Evolutionary conservation across 2,329 filamentous ascomycete genomes (phyloP).

Genomic region (Ophiostoma pallidulum): DNA sequence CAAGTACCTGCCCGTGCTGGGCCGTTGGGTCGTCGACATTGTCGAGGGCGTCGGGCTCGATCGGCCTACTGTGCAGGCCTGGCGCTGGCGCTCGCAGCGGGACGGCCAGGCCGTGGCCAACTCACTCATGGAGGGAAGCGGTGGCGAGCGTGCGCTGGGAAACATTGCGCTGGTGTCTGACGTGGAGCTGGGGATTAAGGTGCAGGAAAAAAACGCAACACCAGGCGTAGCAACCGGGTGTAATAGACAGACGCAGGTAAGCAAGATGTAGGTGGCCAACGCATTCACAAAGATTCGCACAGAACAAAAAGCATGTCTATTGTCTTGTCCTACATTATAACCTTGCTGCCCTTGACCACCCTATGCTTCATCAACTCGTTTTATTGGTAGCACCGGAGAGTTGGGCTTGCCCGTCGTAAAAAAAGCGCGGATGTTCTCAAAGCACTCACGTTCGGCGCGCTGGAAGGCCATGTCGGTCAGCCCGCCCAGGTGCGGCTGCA

Average conservation of each 20-base stretch:
- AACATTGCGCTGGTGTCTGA: conserved; percentile 13
- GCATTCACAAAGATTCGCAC: too few species aligned
- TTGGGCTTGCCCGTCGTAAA: conserved; percentile 9
- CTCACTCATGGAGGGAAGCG: conserved; percentile 17
- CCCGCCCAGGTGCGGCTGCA: conserved; percentile 18
- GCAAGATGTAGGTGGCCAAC: too few species aligned
- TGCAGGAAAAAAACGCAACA: too few species aligned
- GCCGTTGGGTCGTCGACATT: conserved; percentile 33
- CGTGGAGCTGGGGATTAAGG: too few species aligned
- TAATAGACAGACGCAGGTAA: too few species aligned
- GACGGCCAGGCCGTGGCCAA: conserved; percentile 9
- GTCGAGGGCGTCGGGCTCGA: conserved; percentile 30
- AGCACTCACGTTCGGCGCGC: conserved; percentile 22
- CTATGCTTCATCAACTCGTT: too few species aligned
- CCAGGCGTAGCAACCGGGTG: too few species aligned
- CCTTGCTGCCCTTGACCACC: too few species aligned
- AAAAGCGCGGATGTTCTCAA: conserved; percentile 16
- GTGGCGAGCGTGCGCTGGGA: conserved; percentile 12
- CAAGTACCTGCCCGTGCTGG: conserved; percentile 24
- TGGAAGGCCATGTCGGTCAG: conserved; percentile 18
- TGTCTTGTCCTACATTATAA: too few species aligned
- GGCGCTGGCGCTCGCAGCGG: conserved; percentile 13
- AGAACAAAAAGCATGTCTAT: too few species aligned
- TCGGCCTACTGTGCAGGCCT: conserved; percentile 16
- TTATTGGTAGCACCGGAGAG: too few species aligned